These are phyloP conservation scores for Berberis thunbergii DNA, from an alignment of 164 flowering plant genomes.

Conservation along the genomic window DNA sequence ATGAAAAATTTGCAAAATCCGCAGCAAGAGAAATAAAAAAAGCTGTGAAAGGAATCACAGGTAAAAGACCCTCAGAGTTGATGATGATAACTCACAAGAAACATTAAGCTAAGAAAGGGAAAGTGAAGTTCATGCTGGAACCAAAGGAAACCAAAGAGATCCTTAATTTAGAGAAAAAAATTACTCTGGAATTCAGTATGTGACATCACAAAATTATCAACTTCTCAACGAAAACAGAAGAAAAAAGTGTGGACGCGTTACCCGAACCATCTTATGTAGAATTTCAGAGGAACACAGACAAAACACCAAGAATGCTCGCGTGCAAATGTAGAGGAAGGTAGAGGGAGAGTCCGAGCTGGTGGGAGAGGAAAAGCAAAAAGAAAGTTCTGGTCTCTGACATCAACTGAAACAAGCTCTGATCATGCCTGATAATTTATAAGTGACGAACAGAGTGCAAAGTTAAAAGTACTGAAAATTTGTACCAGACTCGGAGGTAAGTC, in stretches of 20 bases:
- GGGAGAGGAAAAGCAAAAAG: constrained; percentile 25
- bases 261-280: constrained; percentile 10
- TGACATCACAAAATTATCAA: constrained; percentile 12
- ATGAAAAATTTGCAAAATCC: constrained; percentile 93
- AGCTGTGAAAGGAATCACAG: constrained; percentile 79
- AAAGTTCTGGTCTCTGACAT: constrained; percentile 13
- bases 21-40: constrained; percentile 79
- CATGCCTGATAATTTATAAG: constrained; percentile 17
- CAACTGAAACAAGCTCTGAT: constrained; percentile 29
- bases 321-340: constrained; percentile 23
- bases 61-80: constrained; percentile 33
- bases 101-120: constrained; percentile 25
- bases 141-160: constrained; percentile 14
- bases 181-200: constrained; percentile 10
- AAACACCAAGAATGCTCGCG: constrained; percentile 10
- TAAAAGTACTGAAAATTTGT: constrained; percentile 17
- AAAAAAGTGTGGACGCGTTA: constrained; percentile 9
- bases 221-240: constrained; percentile 22
- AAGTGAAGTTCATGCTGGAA: constrained; percentile 14
- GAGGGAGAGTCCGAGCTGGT: constrained; percentile 14
- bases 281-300: constrained; percentile 4
- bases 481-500: constrained; percentile 48
- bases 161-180: constrained; percentile 12
- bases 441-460: constrained; percentile 15
- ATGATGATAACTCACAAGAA: constrained; percentile 26